Evolutionary conservation across 1,284 basidiomycete species (phyloP), one percentile per base, ranked within the genome.

Genomic region (Ceratobasidium sp.): DNA sequence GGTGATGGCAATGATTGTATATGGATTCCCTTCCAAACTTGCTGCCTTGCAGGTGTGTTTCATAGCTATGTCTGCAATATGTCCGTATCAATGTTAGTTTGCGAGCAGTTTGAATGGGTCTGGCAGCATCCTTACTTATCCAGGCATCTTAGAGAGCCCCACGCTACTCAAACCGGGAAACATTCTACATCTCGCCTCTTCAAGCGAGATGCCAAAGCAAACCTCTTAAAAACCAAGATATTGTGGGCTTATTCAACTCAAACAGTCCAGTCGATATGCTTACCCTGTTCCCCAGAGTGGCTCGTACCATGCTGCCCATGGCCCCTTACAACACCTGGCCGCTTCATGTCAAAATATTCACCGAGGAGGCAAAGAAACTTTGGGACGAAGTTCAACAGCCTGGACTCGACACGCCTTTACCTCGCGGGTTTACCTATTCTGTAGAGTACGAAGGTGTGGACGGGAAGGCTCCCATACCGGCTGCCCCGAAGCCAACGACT

Each of bases 1-100:
- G 95, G 90, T 92, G 58, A 96, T 96, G 94, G 93, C 95, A 79
- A 91, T 95, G 89, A 92, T 97, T 72, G 94, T 97, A 0, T 90
- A 94, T 83, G 95, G 95, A 5, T 97, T 97, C 83, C 94, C 95
- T 0, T 95, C 94, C 78, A 93, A 93, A 83, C 87, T 96, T 28
- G 90, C 94, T 0, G 95, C 96, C 0, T 87, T 97, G 2, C 90
- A 96, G 85, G 20, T 90, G 39, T 5, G 58, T 49, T 20, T 51
- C 26, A 53, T 53, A n/a, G 26, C 23, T 33, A 18, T 61, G 20
- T 51, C 44, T 20, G 46, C 20, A 46, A 26, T 13, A 20, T 23
- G 9, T 40, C 64, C 28, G 6, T 49, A 33, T 26, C n/a, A 73
- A 10, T n/a, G 40, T 20, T 40, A n/a, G 56, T 7, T 33, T 33